Base-by-base conservation (phyloP, 352 stramenopile genomes). In the Phytopythium aichiense region DNA sequence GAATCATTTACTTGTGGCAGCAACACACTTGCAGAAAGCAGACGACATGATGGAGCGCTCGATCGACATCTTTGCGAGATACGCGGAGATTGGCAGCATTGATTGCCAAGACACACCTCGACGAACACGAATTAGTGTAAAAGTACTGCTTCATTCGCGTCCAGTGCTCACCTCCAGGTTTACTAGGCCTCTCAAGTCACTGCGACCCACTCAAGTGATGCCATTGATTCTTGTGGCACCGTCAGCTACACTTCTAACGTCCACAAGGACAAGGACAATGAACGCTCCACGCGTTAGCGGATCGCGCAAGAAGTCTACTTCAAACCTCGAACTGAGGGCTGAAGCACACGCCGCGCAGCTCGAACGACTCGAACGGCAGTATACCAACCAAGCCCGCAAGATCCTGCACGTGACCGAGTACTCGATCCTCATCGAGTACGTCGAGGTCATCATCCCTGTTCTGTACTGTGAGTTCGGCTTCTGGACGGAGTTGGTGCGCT, bases 391-490 rank as follows among this genome's bases (percentile, higher is more conserved):
- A 16, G 65, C 72, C 1, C 58, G 68, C 5, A 70, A 70, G 31
- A 25, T 75, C 55, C 68, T 75, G 57, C 63, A 72, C 12, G 60
- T 69, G 46, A 72, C 63, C 23, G 65, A 75, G 38, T 72, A 72
- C 33, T 70, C 62, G 7, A 67, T 75, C 31, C 65, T 72, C 45
- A 31, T 51, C 45, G 46, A 52, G 46, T 52, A 35, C 46, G 46
- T 11, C 22, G 46, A 52, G 13, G 46, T 35, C 23, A 35, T 52
- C 23, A 52, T 52, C 46, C 46, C 46, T 4, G 0, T 52, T 5
- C 3, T 52, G 4, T 52, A 35, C 23, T 52, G 46, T 52, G n/a
- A 52, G n/a, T 7, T 30, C 15, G 42, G 1, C 7, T 15, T 2
- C 22, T 1, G 6, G 6, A 5, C 2, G 7, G 15, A 30, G 43